Evolutionary conservation across 805 yeast species (phyloP).

Genomic region (Candida silvatica): DNA sequence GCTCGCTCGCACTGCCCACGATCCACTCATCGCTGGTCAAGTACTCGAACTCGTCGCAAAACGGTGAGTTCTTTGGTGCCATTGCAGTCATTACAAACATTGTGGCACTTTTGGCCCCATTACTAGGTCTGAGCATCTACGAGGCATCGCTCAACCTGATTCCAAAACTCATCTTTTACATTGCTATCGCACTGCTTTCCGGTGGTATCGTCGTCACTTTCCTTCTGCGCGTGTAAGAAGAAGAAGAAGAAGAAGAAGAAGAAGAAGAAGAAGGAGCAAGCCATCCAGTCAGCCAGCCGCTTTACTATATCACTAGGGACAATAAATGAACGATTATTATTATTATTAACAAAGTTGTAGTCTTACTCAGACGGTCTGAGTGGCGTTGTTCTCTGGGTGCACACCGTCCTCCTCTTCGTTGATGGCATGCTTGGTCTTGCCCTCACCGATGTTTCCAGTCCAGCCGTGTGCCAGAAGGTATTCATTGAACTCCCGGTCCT

Average conservation of each 20-base stretch:
- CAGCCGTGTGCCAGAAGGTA: constrained; percentile 36
- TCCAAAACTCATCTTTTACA: constrained; percentile 30
- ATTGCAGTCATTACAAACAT: constrained; percentile 50
- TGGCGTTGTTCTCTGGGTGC: too few relatives aligned
- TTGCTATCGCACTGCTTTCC: constrained; percentile 7
- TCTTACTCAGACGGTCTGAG: too few relatives aligned
- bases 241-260: too few relatives aligned
- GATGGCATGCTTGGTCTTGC: constrained; percentile 9
- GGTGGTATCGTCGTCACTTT: neutral
- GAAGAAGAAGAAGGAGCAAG: too few relatives aligned
- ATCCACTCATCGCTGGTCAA: constrained; percentile 53
- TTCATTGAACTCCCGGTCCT: constrained; percentile 36
- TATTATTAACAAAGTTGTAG: too few relatives aligned
- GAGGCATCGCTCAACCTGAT: constrained; percentile 29
- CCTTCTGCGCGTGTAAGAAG: neutral
- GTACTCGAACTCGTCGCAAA: constrained; percentile 46
- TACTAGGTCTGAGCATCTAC: constrained; percentile 38
- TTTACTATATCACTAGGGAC: too few relatives aligned
- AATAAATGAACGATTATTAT: too few relatives aligned
- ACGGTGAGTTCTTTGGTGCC: constrained; percentile 72
- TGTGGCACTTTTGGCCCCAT: constrained; percentile 39
- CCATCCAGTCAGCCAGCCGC: too few relatives aligned
- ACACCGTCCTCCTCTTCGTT: too few relatives aligned
- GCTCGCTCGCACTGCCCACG: constrained; percentile 47
- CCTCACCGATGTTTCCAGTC: constrained; percentile 34